Evolutionary conservation across 805 yeast genomes (phyloP).

Genomic region (Metschnikowia gruessii): DNA sequence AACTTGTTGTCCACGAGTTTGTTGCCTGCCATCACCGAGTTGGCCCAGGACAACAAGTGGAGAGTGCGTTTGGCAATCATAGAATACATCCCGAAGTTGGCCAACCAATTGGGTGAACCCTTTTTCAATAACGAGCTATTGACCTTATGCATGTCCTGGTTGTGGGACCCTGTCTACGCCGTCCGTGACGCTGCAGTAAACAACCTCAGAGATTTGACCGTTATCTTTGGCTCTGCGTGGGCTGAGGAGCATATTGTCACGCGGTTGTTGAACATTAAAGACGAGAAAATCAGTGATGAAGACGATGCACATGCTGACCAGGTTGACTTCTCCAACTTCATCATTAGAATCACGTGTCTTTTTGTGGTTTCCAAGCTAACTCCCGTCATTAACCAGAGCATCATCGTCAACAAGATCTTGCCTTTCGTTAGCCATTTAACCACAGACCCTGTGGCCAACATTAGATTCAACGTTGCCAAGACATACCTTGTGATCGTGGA

Average conservation of each 20-base stretch:
- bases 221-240: constrained; percentile 92
- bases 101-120: constrained; percentile 89
- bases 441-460: constrained; percentile 87
- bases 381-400: constrained; percentile 59
- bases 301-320: constrained; percentile 29
- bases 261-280: constrained; percentile 51
- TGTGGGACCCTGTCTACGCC: constrained; percentile 96
- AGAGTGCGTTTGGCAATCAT: constrained; percentile 95
- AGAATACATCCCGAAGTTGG: constrained; percentile 91
- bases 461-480: constrained; percentile 92
- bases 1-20: constrained; percentile 80
- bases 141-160: constrained; percentile 91
- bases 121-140: constrained; percentile 92
- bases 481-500: constrained; percentile 63
- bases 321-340: constrained; percentile 66
- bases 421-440: constrained; percentile 76
- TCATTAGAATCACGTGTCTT: constrained; percentile 87
- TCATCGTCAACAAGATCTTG: constrained; percentile 61
- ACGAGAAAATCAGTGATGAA: constrained; percentile 21
- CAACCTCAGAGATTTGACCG: constrained; percentile 75
- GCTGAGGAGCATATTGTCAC: constrained; percentile 80
- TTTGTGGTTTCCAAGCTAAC: constrained; percentile 82
- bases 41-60: constrained; percentile 97
- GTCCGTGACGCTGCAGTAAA: constrained; percentile 94
- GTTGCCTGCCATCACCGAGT: constrained; percentile 91